Evolutionary conservation across 306 rosid genomes (phyloP), one percentile per base, ranked within the genome.

Genomic region (Sphenostylis stenocarpa): DNA sequence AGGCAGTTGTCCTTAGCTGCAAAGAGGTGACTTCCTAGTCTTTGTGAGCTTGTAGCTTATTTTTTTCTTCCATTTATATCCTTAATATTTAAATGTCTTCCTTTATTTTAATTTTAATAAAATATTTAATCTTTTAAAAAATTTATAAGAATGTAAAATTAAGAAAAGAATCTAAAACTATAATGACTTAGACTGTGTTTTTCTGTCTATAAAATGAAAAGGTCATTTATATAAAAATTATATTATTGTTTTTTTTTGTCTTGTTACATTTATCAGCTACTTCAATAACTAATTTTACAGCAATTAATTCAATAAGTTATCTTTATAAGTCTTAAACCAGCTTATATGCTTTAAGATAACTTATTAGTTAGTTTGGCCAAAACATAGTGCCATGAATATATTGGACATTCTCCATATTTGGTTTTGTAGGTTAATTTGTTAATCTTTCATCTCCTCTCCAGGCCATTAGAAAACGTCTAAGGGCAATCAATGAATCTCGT

Each of bases 401-500:
- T 13, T 33, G 51, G 71, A 36, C 49, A 28, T 75, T 74, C 39
- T 80, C 69, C 23, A 34, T 41, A n/a, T 41, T 70, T 51, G 26
- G 51, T 53, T 78, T 76, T 61, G 52, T 73, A 11, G 74, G 77
- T 41, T 73, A 47, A 75, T 60, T 67, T 60, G 61, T 47, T 51
- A 53, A 38, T 67, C 70, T 75, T 62, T 74, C 49, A 6, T 82
- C 66, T 44, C 76, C 80, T 84, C 78, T 86, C 28, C 91, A 94
- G 98, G 94, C 96, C 29, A 86, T 91, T 31, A 88, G 88, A 81
- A 91, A 86, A 76, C 91, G 97, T 79, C 85, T 90, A 17, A 87
- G 98, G 87, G 97, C 97, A 86, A 91, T 91, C 67, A 94, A 94
- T 85, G 97, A 91, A 73, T 94, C 98, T 62, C 97, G 96, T 33